These are phyloP conservation scores for Coemansia sp. DNA, from an alignment of 192 early-diverging fungal genomes.

Conservation along the genomic window DNA sequence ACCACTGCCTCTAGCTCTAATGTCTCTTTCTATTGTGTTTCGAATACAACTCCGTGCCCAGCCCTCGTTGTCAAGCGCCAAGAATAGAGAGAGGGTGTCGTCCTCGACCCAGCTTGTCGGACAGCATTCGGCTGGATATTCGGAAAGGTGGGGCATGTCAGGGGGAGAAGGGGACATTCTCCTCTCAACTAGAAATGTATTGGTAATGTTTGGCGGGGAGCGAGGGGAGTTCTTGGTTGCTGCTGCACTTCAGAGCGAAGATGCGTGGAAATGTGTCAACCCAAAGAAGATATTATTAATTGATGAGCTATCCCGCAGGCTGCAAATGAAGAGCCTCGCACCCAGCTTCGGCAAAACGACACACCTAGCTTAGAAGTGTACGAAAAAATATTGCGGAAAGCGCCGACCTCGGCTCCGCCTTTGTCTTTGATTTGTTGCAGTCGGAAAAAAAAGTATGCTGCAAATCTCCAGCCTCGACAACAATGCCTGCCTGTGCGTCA, in stretches of 20 bases:
- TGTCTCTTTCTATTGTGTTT: not conserved
- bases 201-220: not conserved
- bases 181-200: not conserved
- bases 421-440: not conserved
- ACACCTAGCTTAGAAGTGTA: not conserved
- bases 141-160: not conserved
- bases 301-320: not conserved
- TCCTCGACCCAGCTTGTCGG: not conserved
- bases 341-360: not conserved
- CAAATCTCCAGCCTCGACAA: not conserved
- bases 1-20: not conserved
- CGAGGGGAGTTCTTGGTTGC: not conserved
- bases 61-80: not conserved
- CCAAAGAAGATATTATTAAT: not conserved
- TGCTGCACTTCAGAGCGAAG: not conserved
- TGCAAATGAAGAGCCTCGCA: not conserved
- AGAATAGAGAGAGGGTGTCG: not conserved
- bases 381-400: not conserved
- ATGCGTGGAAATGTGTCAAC: not conserved
- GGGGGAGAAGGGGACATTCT: not conserved
- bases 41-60: not conserved
- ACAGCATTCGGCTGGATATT: not conserved
- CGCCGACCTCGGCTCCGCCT: not conserved
- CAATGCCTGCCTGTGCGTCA: not conserved
- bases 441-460: not conserved